Conservation (phyloP, 306 rosid species). For the Cyamopsis tetragonoloba region DNA sequence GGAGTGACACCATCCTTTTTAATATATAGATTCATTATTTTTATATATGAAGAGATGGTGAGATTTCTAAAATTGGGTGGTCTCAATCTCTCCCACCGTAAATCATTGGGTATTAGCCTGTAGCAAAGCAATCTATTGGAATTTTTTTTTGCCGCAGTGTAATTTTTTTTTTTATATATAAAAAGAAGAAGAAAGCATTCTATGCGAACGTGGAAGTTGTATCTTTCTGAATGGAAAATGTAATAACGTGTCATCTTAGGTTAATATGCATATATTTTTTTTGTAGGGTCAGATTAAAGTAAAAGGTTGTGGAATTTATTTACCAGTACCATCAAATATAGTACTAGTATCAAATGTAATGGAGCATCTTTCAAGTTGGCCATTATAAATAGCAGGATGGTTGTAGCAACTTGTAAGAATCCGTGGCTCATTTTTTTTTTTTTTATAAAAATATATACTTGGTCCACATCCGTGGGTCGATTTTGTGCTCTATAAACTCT, state of each 20-base stretch:
- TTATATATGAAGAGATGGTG: too few relatives aligned
- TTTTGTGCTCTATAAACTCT: slow-evolving; percentile 7
- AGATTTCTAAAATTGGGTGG: too few relatives aligned
- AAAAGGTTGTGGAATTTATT: slow-evolving; percentile 6
- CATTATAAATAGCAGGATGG: not conserved
- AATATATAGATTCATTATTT: too few relatives aligned
- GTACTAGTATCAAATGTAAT: not conserved
- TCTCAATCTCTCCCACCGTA: too few relatives aligned
- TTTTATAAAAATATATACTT: too few relatives aligned
- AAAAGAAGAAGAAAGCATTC: too few relatives aligned
- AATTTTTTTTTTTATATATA: too few relatives aligned
- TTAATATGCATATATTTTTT: not conserved
- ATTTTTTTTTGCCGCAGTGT: too few relatives aligned
- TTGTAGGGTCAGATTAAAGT: slow-evolving; percentile 5
- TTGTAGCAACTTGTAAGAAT: not conserved
- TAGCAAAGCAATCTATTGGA: too few relatives aligned
- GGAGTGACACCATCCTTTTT: too few relatives aligned
- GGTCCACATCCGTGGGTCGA: not conserved
- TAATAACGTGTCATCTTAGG: not conserved
- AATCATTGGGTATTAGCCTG: not conserved
- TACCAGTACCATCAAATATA: too few relatives aligned
- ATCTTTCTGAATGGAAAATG: not conserved
- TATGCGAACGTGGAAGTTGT: not conserved
- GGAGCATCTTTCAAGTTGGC: slow-evolving; percentile 25
- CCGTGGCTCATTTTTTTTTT: too few relatives aligned